phyloP scores from a whole-genome alignment of 352 stramenopile species.

The Pythium rhizo-oryzae region DNA sequence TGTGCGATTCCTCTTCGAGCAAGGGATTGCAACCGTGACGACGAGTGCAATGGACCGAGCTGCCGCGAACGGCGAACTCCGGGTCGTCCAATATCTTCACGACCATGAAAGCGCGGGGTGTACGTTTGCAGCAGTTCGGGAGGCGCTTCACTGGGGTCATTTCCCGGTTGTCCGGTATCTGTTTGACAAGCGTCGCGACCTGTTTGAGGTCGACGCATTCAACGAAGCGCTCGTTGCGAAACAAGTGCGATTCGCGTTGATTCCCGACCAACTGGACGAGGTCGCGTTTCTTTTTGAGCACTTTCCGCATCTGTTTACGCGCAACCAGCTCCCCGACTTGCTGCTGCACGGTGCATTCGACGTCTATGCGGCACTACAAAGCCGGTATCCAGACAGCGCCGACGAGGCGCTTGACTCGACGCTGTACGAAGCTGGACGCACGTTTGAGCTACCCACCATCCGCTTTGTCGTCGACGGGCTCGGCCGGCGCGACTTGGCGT shows the following conservation, averaged over 20 bases:
- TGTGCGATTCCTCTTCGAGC: not conserved
- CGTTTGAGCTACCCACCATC: not conserved
- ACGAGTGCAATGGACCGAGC: not conserved
- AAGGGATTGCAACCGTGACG: not conserved
- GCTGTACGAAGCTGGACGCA: not conserved
- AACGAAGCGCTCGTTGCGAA: not conserved
- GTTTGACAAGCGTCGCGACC: not conserved
- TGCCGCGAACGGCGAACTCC: not conserved
- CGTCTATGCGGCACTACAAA: not conserved
- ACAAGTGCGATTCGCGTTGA: not conserved
- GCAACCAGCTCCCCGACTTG: not conserved
- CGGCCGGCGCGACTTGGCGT: not conserved
- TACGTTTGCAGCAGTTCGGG: not conserved
- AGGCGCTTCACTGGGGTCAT: not conserved
- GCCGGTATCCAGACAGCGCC: not conserved
- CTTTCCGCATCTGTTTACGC: not conserved
- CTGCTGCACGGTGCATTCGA: not conserved
- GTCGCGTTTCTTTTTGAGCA: not conserved
- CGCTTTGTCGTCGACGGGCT: not conserved
- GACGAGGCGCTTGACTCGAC: not conserved
- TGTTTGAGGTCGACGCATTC: not conserved
- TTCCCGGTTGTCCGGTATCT: not conserved
- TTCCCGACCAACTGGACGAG: no score
- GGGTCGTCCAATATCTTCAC: not conserved
- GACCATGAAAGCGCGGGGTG: not conserved